phyloP scores from a whole-genome alignment of 441 rosid genomes.

The Populus trichocarpa region DNA sequence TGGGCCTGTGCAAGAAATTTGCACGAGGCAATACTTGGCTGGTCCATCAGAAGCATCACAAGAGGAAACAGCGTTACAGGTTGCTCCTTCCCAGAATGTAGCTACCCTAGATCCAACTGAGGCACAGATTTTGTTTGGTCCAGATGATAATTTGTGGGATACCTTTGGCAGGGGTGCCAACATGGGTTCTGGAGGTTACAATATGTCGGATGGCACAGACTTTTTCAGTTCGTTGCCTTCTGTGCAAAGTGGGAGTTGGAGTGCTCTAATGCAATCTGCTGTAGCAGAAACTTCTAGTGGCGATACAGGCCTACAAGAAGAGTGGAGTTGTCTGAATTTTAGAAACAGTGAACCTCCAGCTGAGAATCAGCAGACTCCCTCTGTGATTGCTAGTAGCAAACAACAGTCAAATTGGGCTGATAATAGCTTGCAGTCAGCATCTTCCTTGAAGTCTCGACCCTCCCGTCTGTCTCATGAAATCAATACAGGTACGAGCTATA shows the following conservation, averaged over 20 bases:
- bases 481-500: constrained; percentile 20
- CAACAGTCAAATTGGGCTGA: constrained; percentile 40
- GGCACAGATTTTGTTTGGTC: constrained; percentile 85
- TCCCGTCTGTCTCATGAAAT: constrained; percentile 24
- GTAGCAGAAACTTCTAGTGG: constrained; percentile 61
- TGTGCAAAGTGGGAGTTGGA: constrained; percentile 96
- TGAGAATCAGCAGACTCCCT: constrained; percentile 24
- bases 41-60: constrained; percentile 40
- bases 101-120: constrained; percentile 88
- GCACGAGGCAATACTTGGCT: constrained; percentile 38
- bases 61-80: constrained; percentile 39
- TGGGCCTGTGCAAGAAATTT: constrained; percentile 38
- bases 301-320: constrained; percentile 44
- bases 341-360: constrained; percentile 37
- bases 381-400: constrained; percentile 29
- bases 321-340: constrained; percentile 49
- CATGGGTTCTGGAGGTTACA: constrained; percentile 40
- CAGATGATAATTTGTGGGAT: constrained; percentile 83
- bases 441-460: constrained; percentile 23
- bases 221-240: constrained; percentile 50
- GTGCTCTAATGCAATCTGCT: constrained; percentile 98
- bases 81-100: constrained; percentile 42
- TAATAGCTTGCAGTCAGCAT: constrained; percentile 29
- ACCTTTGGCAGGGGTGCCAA: constrained; percentile 56
- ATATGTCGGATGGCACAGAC: constrained; percentile 46